A percentile compares a stretch with the other conserved stretches of the same genome.
These are phyloP conservation scores for Lablab purpureus DNA, from an alignment of 306 rosid species.

Conservation along the genomic window DNA sequence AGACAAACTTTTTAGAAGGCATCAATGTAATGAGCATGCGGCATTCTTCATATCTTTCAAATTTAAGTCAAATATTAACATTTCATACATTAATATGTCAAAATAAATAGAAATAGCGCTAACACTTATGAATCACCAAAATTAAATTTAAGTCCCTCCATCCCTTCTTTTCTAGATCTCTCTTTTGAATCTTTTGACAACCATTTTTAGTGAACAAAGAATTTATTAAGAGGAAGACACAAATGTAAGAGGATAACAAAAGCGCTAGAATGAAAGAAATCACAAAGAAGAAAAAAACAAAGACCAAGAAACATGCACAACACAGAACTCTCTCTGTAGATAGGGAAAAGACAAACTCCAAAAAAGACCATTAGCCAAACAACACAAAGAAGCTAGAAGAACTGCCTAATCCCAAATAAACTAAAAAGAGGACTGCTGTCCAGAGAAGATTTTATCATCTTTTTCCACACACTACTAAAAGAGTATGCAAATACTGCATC, in stretches of 20 bases:
- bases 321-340: background rate
- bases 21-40: slow-evolving; percentile 17
- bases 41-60: slow-evolving; percentile 30
- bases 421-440: background rate
- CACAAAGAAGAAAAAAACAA: background rate
- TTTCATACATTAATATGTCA: slow-evolving; percentile 7
- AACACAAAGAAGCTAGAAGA: background rate
- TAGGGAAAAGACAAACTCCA: background rate
- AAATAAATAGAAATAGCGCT: background rate
- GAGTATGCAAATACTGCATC: slow-evolving; percentile 33
- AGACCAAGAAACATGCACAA: background rate
- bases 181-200: background rate
- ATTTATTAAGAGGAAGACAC: background rate
- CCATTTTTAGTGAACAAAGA: background rate
- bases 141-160: slow-evolving; percentile 6
- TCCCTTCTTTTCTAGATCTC: slow-evolving; percentile 20
- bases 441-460: background rate
- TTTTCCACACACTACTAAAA: background rate
- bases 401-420: background rate
- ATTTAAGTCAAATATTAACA: slow-evolving; percentile 22
- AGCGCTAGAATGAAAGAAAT: background rate
- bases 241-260: background rate
- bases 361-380: background rate
- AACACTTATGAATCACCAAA: slow-evolving; percentile 38
- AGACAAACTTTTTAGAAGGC: slow-evolving; percentile 1